Evolutionary conservation across 768 basidiomycete species (phyloP).

Genomic region (Lactarius tabidus): DNA sequence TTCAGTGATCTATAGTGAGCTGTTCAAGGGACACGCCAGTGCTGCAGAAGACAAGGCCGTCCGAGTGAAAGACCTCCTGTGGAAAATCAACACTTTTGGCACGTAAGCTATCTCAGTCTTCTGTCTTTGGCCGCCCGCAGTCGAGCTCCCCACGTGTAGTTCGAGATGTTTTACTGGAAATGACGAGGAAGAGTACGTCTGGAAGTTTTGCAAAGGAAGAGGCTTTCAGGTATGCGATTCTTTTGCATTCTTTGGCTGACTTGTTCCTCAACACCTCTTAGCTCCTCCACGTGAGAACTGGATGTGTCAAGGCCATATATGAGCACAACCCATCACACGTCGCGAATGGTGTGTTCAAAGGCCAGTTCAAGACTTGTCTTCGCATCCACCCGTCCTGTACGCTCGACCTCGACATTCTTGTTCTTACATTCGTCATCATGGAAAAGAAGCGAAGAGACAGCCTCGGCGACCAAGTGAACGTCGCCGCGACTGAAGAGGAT

Average conservation of each 20-base stretch:
- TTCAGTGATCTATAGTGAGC: constrained; percentile 28
- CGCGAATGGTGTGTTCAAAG: constrained; percentile 45
- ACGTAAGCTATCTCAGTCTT: constrained; percentile 14
- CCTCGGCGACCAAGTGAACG: constrained; percentile 25
- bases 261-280: not conserved
- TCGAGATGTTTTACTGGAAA: constrained; percentile 26
- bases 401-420: constrained; percentile 49
- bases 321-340: constrained; percentile 29
- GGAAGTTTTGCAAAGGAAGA: constrained; percentile 22
- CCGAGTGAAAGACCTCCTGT: constrained; percentile 24
- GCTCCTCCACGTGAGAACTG: constrained; percentile 24
- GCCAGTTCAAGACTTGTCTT: constrained; percentile 45
- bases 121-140: not conserved
- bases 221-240: constrained; percentile 21
- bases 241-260: constrained; percentile 2
- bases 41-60: constrained; percentile 15
- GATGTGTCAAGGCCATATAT: constrained; percentile 22
- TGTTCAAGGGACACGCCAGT: constrained; percentile 18
- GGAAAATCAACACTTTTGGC: constrained; percentile 21
- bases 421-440: constrained; percentile 53
- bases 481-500: constrained; percentile 26
- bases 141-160: not conserved
- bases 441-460: constrained; percentile 49
- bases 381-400: constrained; percentile 41
- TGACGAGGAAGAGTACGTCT: constrained; percentile 25